Base-by-base conservation (phyloP, 2,329 filamentous ascomycete genomes). In the Trichoderma sp. region DNA sequence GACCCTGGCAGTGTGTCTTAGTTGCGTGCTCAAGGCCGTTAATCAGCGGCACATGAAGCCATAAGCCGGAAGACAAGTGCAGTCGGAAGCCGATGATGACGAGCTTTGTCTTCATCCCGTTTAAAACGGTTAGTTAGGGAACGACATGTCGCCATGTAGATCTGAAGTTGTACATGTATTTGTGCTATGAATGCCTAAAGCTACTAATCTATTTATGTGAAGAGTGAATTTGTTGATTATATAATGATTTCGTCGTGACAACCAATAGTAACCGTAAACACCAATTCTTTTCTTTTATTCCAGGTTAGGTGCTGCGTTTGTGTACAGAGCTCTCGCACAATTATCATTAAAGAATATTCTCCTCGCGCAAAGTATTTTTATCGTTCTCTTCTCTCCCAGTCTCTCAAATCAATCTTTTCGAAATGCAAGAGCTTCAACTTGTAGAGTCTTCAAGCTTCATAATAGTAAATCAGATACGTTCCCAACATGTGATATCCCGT, bases 321-420 rank as follows among this genome's bases (percentile, higher is more conserved):
- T 29, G 63, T 33, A 37, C n/a, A 6, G 37, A 52, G 40, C 52
- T 11, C 52, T 67, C 8, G 37, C 53, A 31, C 19, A 59, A 67
- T 67, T 59, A 67, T 52, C 58, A 67, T 52, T 35, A 52, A 52
- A 10, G n/a, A 67, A 59, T n/a, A 11, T 8, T 40, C 40, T 37
- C 55, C n/a, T 35, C 29, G 6, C 21, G 24, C 24, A 6, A 14
- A 24, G 4, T 33, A n/a, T 29, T 19, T 31, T 5, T 7, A 11
- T 33, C 10, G 2, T 11, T 33, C 33, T 11, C 10, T 33, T 33
- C 31, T 10, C 31, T 8, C 8, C 33, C 29, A n/a, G 8, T 5
- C 14, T 47, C n/a, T 57, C 52, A 29, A 53, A 57, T 49, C 37
- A 57, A 27, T 43, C 37, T 52, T 5, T 31, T 57, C 53, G 27